A percentile compares a stretch with the other conserved stretches of the same genome.
Conservation (phyloP, 2,329 filamentous ascomycete species). For the Calonectria hongkongensis region DNA sequence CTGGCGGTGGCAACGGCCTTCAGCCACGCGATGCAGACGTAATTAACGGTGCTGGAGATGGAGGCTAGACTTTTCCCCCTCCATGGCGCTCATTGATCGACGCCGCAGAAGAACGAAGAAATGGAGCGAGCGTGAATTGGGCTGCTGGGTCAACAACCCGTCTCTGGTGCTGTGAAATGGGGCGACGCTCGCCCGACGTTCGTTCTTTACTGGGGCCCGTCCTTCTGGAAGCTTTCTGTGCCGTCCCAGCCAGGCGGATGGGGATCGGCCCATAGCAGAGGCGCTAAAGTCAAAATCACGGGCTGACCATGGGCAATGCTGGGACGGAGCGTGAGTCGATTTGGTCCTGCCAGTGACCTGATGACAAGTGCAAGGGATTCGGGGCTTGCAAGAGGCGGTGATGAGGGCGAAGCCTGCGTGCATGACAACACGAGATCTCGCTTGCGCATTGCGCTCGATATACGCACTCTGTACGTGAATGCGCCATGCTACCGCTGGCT, state of each 20-base stretch:
- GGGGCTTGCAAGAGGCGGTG: conserved; percentile 8
- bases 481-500: conserved; percentile 1
- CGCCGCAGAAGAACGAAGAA: conserved; percentile 14
- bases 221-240: conserved; percentile 29
- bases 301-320: conserved; percentile 19
- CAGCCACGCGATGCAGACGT: conserved; percentile 17
- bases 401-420: not conserved
- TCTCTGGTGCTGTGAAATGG: not conserved
- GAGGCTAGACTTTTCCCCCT: conserved; percentile 13
- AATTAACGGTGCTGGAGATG: conserved; percentile 19
- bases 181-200: conserved; percentile 8
- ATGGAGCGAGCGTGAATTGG: conserved; percentile 8
- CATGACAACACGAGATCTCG: not conserved
- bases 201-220: not conserved
- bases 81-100: not conserved
- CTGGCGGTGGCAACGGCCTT: conserved; percentile 2
- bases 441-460: conserved; percentile 8
- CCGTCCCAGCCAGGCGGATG: conserved; percentile 25
- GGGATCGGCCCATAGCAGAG: conserved; percentile 22
- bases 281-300: conserved; percentile 21
- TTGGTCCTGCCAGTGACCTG: conserved; percentile 26
- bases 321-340: conserved; percentile 19
- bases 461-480: conserved; percentile 12
- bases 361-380: conserved; percentile 18
- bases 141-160: conserved; percentile 14